Percentiles rank a stretch among this genome's conserved stretches.
Conservation (phyloP, 331 rosid species). For the Spiraea crenata region DNA sequence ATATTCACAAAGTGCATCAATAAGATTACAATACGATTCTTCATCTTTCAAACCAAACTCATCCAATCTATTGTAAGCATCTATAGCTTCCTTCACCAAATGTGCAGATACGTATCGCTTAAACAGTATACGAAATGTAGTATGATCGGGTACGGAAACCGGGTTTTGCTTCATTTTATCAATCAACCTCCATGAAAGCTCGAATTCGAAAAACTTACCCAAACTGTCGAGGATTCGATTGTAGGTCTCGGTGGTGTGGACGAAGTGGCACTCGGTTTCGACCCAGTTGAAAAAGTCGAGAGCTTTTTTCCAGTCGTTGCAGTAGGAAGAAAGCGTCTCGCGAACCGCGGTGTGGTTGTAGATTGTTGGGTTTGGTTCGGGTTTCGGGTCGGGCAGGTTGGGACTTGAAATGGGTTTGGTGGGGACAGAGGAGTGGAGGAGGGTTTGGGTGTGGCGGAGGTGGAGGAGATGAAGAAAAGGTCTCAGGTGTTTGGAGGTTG, state of each 20-base stretch:
- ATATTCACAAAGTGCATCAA: slow-evolving; percentile 78
- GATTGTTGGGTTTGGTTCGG: slow-evolving; percentile 5
- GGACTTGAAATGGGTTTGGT: slow-evolving; percentile 13
- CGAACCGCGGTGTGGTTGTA: slow-evolving; percentile 45
- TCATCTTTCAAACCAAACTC: slow-evolving; percentile 70
- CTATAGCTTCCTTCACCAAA: slow-evolving; percentile 59
- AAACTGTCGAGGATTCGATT: slow-evolving; percentile 69
- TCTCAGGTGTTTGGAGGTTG: slow-evolving; percentile 19
- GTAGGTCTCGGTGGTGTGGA: slow-evolving; percentile 65
- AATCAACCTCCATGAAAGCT: slow-evolving; percentile 58
- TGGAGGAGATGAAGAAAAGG: slow-evolving; percentile 20
- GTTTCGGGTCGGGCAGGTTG: slow-evolving; percentile 5
- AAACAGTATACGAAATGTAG: slow-evolving; percentile 73
- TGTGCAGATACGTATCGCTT: slow-evolving; percentile 71
- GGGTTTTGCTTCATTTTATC: slow-evolving; percentile 55
- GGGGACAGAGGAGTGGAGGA: slow-evolving; percentile 22
- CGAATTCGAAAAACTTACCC: slow-evolving; percentile 79
- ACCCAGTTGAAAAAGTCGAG: slow-evolving; percentile 78
- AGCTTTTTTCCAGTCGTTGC: slow-evolving; percentile 84
- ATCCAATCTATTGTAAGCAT: slow-evolving; percentile 42
- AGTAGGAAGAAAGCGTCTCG: slow-evolving; percentile 53
- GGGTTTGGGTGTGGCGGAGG: slow-evolving; percentile 19
- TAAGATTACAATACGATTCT: slow-evolving; percentile 55
- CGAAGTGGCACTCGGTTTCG: slow-evolving; percentile 34
- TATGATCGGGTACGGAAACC: slow-evolving; percentile 55